phyloP scores from a whole-genome alignment of 352 stramenopile genomes.

The Pythium rishiriense region DNA sequence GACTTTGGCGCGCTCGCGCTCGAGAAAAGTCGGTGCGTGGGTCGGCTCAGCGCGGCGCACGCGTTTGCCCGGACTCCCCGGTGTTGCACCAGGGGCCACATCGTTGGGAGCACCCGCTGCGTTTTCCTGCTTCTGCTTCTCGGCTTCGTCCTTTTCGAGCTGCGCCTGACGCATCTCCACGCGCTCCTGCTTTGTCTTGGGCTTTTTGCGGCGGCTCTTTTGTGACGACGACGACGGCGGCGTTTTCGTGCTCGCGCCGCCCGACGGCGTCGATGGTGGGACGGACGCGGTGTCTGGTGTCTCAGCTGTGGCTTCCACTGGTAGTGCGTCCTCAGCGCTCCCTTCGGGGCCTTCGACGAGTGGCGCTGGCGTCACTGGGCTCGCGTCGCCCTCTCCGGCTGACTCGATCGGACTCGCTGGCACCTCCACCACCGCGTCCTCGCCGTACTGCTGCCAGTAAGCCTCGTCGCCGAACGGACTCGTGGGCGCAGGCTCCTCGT shows the following conservation, averaged over 20 bases:
- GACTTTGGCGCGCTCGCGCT: constrained; percentile 53
- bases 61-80: too few relatives aligned
- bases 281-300: too few relatives aligned
- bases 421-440: not conserved
- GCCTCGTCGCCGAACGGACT: constrained; percentile 46
- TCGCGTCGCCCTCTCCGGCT: not conserved
- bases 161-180: constrained; percentile 49
- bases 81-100: too few relatives aligned
- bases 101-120: too few relatives aligned
- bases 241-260: too few relatives aligned
- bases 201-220: constrained; percentile 14
- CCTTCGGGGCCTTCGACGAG: not conserved
- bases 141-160: constrained; percentile 58
- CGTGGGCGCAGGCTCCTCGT: constrained; percentile 7
- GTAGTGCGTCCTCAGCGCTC: not conserved
- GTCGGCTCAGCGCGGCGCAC: not conserved
- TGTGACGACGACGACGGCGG: constrained; percentile 1
- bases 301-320: not conserved
- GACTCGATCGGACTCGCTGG: too few relatives aligned
- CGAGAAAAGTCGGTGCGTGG: constrained; percentile 39
- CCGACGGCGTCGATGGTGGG: not conserved
- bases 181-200: constrained; percentile 55
- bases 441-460: constrained; percentile 47
- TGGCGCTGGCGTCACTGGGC: not conserved
- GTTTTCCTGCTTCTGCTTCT: constrained; percentile 7